Evolutionary conservation across 768 basidiomycete species (phyloP).

Genomic region (Tricholoma flavovirens): DNA sequence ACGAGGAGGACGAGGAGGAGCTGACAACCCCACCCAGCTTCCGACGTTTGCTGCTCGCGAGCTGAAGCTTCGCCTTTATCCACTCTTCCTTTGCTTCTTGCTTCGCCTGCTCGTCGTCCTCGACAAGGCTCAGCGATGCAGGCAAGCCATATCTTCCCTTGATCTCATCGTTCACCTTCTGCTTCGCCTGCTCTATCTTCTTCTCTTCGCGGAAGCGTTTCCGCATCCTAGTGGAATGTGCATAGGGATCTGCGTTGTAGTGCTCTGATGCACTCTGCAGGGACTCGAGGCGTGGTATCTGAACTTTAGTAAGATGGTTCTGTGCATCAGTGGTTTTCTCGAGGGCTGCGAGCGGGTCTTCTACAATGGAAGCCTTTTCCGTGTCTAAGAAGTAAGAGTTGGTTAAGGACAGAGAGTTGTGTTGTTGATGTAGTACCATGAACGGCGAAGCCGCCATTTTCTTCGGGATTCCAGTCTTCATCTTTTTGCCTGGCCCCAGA

Average conservation of each 20-base stretch:
- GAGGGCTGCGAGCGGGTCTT: conserved; percentile 80
- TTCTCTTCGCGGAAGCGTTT: conserved; percentile 86
- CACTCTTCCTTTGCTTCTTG: conserved; percentile 62
- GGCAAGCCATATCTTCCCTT: conserved; percentile 77
- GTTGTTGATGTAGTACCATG: conserved; percentile 49
- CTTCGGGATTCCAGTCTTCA: conserved; percentile 95
- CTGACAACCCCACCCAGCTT: conserved; percentile 30
- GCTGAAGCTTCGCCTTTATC: conserved; percentile 45
- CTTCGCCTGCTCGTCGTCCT: conserved; percentile 54
- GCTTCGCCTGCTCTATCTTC: conserved; percentile 65
- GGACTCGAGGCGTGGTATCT: conserved; percentile 75
- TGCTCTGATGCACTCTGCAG: conserved; percentile 73
- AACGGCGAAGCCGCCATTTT: conserved; percentile 88
- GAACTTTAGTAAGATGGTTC: conserved; percentile 63
- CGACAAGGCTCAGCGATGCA: conserved; percentile 56
- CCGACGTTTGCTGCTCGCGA: conserved; percentile 43
- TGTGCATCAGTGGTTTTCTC: conserved; percentile 86
- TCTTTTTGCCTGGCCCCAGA: conserved; percentile 93
- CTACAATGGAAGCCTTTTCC: conserved; percentile 52
- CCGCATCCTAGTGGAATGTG: conserved; percentile 67
- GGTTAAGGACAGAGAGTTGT: not conserved
- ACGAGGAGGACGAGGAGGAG: conserved; percentile 13
- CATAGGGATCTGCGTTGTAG: conserved; percentile 82
- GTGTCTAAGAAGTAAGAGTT: conserved; percentile 48
- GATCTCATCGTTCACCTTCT: conserved; percentile 63